Evolutionary conservation across 345 rosid genomes (phyloP).

Genomic region (Melaleuca alternifolia): DNA sequence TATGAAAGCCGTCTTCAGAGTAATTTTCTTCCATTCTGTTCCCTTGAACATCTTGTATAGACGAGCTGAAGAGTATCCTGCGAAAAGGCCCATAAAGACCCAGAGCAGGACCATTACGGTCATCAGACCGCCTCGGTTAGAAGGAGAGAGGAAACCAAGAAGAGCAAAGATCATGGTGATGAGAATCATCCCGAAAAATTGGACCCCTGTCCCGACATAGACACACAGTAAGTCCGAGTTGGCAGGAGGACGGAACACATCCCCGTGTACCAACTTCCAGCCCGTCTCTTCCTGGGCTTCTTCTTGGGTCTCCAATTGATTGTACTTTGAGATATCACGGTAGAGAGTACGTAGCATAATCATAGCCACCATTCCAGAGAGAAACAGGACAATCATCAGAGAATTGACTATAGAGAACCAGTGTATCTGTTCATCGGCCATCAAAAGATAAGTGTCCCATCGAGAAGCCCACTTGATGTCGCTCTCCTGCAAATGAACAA

Average conservation of each 20-base stretch:
- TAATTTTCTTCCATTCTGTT: constrained; percentile 75
- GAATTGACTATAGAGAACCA: constrained; percentile 95
- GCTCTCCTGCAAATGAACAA: constrained; percentile 46
- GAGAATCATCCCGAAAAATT: constrained; percentile 78
- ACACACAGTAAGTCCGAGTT: constrained; percentile 72
- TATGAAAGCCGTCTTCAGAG: constrained; percentile 63
- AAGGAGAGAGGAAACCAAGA: constrained; percentile 87
- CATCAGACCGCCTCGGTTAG: constrained; percentile 89
- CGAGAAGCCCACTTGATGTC: constrained; percentile 93
- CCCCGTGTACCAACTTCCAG: constrained; percentile 94
- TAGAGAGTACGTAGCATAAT: constrained; percentile 88
- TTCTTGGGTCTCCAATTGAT: constrained; percentile 91
- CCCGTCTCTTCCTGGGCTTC: constrained; percentile 92
- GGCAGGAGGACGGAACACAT: constrained; percentile 78
- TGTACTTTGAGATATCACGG: constrained; percentile 87
- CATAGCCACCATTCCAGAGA: constrained; percentile 98
- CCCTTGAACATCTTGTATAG: constrained; percentile 79
- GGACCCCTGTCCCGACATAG: constrained; percentile 87
- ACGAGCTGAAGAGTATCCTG: constrained; percentile 74
- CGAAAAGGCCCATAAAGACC: constrained; percentile 90
- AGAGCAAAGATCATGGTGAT: constrained; percentile 87
- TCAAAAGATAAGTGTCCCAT: constrained; percentile 90
- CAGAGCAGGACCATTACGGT: constrained; percentile 82
- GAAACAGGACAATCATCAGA: constrained; percentile 91
- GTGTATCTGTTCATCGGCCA: constrained; percentile 94